phyloP scores from a whole-genome alignment of 169 alveolate genomes.

The Plasmodium blacklocki region DNA sequence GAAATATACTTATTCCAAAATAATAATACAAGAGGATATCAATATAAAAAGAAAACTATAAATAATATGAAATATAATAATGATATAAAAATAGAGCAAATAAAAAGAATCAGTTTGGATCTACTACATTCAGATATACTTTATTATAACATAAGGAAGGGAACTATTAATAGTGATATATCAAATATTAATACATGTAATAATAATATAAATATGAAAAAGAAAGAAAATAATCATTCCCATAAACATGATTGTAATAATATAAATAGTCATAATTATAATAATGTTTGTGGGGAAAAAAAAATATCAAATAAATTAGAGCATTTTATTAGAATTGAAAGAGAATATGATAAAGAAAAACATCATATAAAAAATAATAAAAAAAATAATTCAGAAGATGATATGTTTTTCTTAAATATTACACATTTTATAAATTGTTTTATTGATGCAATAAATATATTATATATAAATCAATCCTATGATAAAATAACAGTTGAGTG shows the following conservation, averaged over 20 bases:
- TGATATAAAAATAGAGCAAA: background rate
- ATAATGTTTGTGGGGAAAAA: background rate
- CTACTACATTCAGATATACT: constrained; percentile 50
- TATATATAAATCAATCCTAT: constrained; percentile 69
- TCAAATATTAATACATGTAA: background rate
- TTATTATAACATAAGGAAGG: constrained; percentile 15
- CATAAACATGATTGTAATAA: constrained; percentile 5
- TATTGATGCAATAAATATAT: constrained; percentile 59
- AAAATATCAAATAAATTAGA: constrained; percentile 17
- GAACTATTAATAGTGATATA: background rate
- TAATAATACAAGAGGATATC: background rate
- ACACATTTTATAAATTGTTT: constrained; percentile 58
- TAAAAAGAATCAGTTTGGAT: constrained; percentile 23
- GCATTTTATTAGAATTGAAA: background rate
- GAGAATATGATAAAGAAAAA: background rate
- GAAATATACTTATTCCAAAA: constrained; percentile 39
- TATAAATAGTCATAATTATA: background rate
- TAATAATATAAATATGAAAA: background rate
- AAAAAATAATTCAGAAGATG: constrained; percentile 9
- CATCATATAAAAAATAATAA: background rate
- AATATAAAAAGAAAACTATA: background rate
- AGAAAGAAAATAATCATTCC: background rate
- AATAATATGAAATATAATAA: constrained; percentile 4
- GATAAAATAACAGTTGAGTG: constrained; percentile 72
- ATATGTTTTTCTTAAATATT: constrained; percentile 7